Evolutionary conservation across 1,284 basidiomycete species (phyloP).

Genomic region (Ustilago trichophora): DNA sequence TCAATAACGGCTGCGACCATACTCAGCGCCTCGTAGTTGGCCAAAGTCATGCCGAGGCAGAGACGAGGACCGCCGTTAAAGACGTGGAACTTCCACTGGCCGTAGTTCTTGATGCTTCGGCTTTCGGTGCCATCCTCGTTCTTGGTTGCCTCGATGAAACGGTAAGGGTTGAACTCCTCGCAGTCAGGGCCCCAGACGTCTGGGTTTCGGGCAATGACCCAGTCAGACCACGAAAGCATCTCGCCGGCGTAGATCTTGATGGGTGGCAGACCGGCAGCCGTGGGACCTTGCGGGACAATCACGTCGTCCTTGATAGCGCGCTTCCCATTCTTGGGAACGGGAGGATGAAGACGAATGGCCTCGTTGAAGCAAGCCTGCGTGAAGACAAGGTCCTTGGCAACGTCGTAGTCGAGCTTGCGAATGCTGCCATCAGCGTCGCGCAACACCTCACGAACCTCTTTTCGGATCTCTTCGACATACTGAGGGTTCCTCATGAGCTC

Average conservation of each 20-base stretch:
- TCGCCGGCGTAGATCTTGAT: constrained; percentile 51
- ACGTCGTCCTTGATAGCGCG: constrained; percentile 51
- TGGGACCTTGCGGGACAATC: constrained; percentile 47
- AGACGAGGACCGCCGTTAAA: constrained; percentile 58
- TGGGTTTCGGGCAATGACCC: constrained; percentile 54
- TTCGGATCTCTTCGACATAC: constrained; percentile 43
- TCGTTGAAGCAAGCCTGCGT: constrained; percentile 56
- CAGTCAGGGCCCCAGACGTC: constrained; percentile 56
- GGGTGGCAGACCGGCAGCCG: constrained; percentile 49
- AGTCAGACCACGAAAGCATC: constrained; percentile 54
- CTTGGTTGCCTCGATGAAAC: constrained; percentile 46
- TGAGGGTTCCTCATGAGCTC: constrained; percentile 46
- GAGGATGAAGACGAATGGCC: constrained; percentile 51
- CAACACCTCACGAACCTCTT: constrained; percentile 38
- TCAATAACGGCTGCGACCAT: constrained; percentile 31
- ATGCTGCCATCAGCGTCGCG: constrained; percentile 23
- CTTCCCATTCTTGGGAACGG: constrained; percentile 59
- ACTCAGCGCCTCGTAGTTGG: constrained; percentile 52
- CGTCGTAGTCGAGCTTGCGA: constrained; percentile 47
- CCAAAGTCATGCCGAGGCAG: constrained; percentile 56
- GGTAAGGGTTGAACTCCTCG: constrained; percentile 48
- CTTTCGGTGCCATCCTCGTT: constrained; percentile 23
- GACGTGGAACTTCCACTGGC: constrained; percentile 58
- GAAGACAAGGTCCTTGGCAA: constrained; percentile 51
- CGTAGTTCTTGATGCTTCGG: constrained; percentile 30